Conservation (phyloP, 2,329 filamentous ascomycete species). For the Daldinia sp. region DNA sequence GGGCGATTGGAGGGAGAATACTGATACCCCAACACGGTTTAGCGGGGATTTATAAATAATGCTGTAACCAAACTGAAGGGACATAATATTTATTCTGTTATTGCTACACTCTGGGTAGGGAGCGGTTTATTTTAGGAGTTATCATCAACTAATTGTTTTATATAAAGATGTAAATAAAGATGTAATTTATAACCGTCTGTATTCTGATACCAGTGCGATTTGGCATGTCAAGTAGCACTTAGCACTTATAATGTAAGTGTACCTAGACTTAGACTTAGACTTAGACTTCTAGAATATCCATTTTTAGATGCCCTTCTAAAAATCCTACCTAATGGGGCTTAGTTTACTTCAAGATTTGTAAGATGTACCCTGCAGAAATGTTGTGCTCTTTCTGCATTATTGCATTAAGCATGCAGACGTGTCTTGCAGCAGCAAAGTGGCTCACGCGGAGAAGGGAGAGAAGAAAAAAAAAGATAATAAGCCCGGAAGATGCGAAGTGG, state of each 20-base stretch:
- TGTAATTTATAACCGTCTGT: background rate
- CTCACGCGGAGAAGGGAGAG: constrained; percentile 1
- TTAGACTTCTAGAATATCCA: background rate
- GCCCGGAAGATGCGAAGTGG: constrained; percentile 9
- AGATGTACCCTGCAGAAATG: background rate
- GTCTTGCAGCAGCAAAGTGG: constrained; percentile 21
- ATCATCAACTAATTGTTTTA: background rate
- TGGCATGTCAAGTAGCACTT: background rate
- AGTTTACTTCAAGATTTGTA: constrained; percentile 10
- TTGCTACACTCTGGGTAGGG: background rate
- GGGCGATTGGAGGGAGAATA: background rate
- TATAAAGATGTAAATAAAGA: background rate
- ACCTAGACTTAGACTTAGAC: too few relatives aligned
- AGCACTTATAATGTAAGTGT: too few relatives aligned
- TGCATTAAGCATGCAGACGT: constrained; percentile 12
- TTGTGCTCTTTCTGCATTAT: background rate
- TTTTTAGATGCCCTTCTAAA: background rate
- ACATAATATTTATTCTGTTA: background rate
- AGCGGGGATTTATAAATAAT: constrained; percentile 24
- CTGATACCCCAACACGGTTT: constrained; percentile 9
- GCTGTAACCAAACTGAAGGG: background rate
- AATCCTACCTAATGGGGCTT: constrained; percentile 1
- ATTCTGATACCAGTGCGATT: background rate
- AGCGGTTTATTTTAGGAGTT: background rate
- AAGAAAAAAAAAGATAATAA: background rate